These are phyloP conservation scores for Solanum sparsipilum DNA, from an alignment of 257 asterid genomes.

Conservation along the genomic window DNA sequence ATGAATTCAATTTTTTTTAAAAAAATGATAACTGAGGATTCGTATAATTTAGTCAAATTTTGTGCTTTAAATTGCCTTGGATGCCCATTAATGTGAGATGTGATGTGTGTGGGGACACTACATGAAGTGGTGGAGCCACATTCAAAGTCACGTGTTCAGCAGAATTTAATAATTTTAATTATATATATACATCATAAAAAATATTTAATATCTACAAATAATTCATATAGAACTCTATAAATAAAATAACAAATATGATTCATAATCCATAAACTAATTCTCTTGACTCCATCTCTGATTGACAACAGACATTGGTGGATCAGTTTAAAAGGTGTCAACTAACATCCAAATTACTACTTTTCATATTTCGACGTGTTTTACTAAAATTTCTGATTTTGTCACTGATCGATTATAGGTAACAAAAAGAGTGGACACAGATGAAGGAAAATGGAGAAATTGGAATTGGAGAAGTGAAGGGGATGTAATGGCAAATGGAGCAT, in stretches of 20 bases:
- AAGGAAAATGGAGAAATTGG: slow-evolving; percentile 38
- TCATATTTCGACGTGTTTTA: background rate
- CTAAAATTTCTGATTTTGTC: background rate
- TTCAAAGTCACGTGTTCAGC: rapidly evolving
- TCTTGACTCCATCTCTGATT: background rate
- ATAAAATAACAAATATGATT: background rate
- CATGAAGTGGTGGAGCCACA: background rate
- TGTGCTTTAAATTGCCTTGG: background rate
- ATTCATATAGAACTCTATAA: background rate
- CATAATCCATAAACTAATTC: background rate
- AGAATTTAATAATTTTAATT: background rate
- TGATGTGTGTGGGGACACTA: background rate
- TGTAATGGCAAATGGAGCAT: slow-evolving; percentile 50
- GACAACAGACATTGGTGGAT: background rate
- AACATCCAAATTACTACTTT: too few relatives aligned
- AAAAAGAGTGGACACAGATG: slow-evolving; percentile 36
- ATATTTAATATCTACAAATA: background rate
- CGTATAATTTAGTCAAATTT: background rate
- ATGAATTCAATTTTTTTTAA: background rate
- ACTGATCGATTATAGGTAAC: slow-evolving; percentile 20
- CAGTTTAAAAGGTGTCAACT: background rate
- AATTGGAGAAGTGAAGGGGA: slow-evolving; percentile 68
- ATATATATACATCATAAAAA: background rate
- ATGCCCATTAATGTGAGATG: background rate
- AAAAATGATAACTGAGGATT: background rate